Evolutionary conservation across 495 filamentous ascomycete species (phyloP).

Genomic region (Neurospora hispaniola): DNA sequence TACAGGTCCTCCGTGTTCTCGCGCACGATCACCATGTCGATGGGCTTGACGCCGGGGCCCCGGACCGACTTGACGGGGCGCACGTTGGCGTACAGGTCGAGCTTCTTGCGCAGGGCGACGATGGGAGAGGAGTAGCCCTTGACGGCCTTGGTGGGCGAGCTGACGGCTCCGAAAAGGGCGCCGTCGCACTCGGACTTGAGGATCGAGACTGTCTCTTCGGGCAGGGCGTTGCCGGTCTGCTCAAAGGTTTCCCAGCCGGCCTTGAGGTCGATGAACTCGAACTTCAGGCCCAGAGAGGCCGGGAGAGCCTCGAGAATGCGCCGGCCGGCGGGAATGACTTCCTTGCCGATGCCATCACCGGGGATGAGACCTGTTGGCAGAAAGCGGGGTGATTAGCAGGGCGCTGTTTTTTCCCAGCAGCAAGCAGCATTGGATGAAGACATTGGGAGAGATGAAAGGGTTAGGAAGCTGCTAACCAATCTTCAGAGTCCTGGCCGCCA

Average conservation of each 20-base stretch:
- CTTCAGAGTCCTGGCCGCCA: conserved; percentile 47
- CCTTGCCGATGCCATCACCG: conserved; percentile 95
- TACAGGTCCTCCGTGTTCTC: conserved; percentile 99
- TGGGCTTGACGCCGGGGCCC: conserved; percentile 45
- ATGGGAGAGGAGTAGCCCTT: conserved; percentile 95
- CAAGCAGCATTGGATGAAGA: not conserved
- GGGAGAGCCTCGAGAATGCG: conserved; percentile 84
- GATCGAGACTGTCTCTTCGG: conserved; percentile 77
- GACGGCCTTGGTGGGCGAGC: conserved; percentile 79
- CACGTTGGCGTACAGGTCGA: conserved; percentile 95
- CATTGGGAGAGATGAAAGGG: not conserved
- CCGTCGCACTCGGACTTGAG: conserved; percentile 87
- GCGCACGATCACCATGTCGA: conserved; percentile 95
- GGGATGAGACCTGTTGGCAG: conserved; percentile 73
- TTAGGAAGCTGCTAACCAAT: conserved; percentile 39
- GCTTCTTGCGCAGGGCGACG: conserved; percentile 88
- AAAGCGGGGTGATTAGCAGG: not conserved
- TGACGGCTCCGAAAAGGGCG: conserved; percentile 92
- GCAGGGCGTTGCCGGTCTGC: conserved; percentile 73
- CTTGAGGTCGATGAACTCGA: conserved; percentile 84
- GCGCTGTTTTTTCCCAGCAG: not conserved
- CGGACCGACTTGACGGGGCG: conserved; percentile 82
- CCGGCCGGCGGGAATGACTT: conserved; percentile 94
- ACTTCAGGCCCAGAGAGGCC: conserved; percentile 70
- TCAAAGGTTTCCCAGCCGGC: conserved; percentile 92